Conservation (phyloP, 1,284 basidiomycete genomes). For the Ceratobasidium sp. region DNA sequence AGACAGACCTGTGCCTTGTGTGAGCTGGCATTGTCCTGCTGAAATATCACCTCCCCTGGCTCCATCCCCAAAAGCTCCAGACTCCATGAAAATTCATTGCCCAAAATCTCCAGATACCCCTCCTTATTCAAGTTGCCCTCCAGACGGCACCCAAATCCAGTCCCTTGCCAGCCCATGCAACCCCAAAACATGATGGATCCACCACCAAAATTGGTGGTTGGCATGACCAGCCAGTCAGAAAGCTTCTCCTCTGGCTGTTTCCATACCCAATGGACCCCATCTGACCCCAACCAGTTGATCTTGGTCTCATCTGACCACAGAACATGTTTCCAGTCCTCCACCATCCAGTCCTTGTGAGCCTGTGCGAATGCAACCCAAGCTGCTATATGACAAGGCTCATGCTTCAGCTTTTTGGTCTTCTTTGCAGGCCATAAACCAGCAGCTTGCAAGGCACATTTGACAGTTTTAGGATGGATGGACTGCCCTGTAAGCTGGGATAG, state of each 20-base stretch:
- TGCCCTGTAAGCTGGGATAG: conserved; percentile 22
- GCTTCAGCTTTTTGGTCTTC: conserved; percentile 33
- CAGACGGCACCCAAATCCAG: conserved; percentile 4
- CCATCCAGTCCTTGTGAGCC: conserved; percentile 29
- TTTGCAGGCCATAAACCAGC: conserved; percentile 29
- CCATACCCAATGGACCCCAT: conserved; percentile 24
- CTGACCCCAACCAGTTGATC: conserved; percentile 20
- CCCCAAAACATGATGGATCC: conserved; percentile 23
- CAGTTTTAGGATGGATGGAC: conserved; percentile 14
- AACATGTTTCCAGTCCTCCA: conserved; percentile 20
- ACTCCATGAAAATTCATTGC: neutral
- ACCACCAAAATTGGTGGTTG: conserved; percentile 14
- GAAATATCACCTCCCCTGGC: conserved; percentile 30
- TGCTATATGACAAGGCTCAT: neutral
- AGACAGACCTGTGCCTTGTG: conserved; percentile 39
- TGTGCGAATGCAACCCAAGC: conserved; percentile 15
- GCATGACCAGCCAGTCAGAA: neutral
- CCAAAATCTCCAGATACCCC: conserved; percentile 4
- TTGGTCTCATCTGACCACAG: conserved; percentile 43
- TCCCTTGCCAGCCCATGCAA: conserved; percentile 25
- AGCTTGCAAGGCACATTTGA: neutral
- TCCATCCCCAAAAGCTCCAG: conserved; percentile 36
- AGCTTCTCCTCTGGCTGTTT: neutral
- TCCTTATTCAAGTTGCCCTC: conserved; percentile 17
- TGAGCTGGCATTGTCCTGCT: conserved; percentile 45